Evolutionary conservation across 2,329 filamentous ascomycete genomes (phyloP), one percentile per base, ranked within the genome.

Genomic region (Penicillium sp.): DNA sequence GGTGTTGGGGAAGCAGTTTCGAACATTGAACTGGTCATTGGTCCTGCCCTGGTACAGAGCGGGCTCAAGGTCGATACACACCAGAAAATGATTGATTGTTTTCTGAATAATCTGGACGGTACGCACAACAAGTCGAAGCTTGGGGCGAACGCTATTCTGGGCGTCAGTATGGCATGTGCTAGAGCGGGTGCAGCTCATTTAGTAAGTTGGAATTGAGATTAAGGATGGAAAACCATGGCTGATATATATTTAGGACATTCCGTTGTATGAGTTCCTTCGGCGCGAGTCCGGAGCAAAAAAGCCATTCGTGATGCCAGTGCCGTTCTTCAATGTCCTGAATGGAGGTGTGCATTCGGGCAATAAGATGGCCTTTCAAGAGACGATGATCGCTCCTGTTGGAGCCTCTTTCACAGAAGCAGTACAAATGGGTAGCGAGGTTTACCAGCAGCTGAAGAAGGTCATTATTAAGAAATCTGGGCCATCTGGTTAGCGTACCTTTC

Each of bases 271-370:
- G 17, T 50, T 27, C 21, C 35, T 50, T 19, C 48, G 12, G 19
- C 35, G 48, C 29, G 48, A 40, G 17, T 50, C 35, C 29, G 35
- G 35, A 38, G 23, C 12, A 4, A 40, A 50, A 13, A 40, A 4
- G 6, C 48, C 33, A 19, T 40, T 25, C 4, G 76, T 84, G 43
- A 74, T 85, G 46, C 83, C 82, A 41, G 82, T 84, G 45, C 83
- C 83, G 29, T 85, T 82, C 72, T 79, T 81, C 77, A 84, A 84
- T 71, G 82, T 85, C 51, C 76, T 86, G 53, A 85, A 86, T 72
- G 83, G 83, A 67, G 73, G 73, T 9, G 68, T 69, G 21, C 73
- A 75, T 58, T 73, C 72, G 1, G 73, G 73, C 15, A 75, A 75
- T 50, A 57, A 60, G 4, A 73, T 85, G 68, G 82, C 82, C 45